A percentile compares a stretch with the other conserved stretches of the same genome.
Evolutionary conservation across 148 eudicot species (phyloP).

Genomic region (Cornus controversa): DNA sequence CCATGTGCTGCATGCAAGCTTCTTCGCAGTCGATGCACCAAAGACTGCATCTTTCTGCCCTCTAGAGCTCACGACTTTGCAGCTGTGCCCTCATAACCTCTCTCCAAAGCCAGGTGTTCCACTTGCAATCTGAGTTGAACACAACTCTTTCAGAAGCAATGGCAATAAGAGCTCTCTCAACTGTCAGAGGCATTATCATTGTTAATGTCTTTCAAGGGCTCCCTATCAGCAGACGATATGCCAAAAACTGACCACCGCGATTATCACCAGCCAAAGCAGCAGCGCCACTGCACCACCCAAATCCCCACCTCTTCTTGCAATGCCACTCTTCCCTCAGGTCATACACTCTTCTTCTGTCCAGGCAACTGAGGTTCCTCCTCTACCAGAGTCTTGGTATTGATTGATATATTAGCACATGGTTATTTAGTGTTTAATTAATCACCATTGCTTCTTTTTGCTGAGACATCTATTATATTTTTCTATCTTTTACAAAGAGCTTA

Average conservation of each 20-base stretch:
- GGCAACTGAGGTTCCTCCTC: background rate
- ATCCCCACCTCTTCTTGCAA: background rate
- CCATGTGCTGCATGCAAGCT: slow-evolving; percentile 17
- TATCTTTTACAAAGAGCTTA: background rate
- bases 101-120: background rate
- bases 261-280: background rate
- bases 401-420: background rate
- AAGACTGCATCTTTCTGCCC: slow-evolving; percentile 11
- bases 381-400: background rate
- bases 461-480: too few species aligned
- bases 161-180: slow-evolving; percentile 12
- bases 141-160: slow-evolving; percentile 3
- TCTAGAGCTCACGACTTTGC: background rate
- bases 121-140: slow-evolving; percentile 6
- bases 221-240: background rate
- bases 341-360: background rate
- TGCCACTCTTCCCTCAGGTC: background rate
- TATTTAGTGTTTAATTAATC: background rate
- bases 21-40: slow-evolving; percentile 4
- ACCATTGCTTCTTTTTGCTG: background rate
- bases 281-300: background rate
- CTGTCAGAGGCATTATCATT: slow-evolving; percentile 7
- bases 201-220: background rate
- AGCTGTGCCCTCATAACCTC: background rate
- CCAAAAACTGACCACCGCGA: background rate